Evolutionary conservation across 495 filamentous ascomycete species (phyloP).

Genomic region (Daldinia caldariorum): DNA sequence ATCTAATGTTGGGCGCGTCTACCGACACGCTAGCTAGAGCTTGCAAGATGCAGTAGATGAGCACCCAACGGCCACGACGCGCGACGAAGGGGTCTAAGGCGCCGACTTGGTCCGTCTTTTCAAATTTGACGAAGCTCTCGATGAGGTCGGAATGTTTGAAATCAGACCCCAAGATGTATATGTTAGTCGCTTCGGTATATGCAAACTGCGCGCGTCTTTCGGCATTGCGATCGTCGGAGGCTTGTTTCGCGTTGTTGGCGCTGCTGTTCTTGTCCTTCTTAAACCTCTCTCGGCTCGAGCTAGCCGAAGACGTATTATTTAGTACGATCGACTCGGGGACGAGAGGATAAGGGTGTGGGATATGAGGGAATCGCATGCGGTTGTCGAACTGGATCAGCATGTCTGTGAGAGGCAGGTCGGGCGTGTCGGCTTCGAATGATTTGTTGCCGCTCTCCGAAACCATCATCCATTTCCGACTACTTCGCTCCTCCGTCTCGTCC

Average conservation of each 20-base stretch:
- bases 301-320: conserved; percentile 27
- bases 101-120: conserved; percentile 63
- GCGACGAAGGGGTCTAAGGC: conserved; percentile 65
- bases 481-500: conserved; percentile 66
- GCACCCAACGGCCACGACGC: conserved; percentile 74
- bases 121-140: conserved; percentile 70
- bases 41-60: conserved; percentile 78
- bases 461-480: conserved; percentile 69
- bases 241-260: conserved; percentile 30
- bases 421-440: conserved; percentile 68
- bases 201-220: conserved; percentile 66
- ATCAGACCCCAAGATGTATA: conserved; percentile 67
- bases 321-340: conserved; percentile 64
- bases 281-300: conserved; percentile 42
- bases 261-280: conserved; percentile 51
- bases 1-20: conserved; percentile 68
- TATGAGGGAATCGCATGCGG: conserved; percentile 68
- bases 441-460: conserved; percentile 60
- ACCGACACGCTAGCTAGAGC: conserved; percentile 73
- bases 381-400: conserved; percentile 75
- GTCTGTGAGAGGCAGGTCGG: conserved; percentile 70
- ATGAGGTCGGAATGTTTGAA: conserved; percentile 64
- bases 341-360: conserved; percentile 75
- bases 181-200: conserved; percentile 74
- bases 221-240: conserved; percentile 44